Conservation (phyloP, 805 yeast genomes). For the Lachancea sp. region DNA sequence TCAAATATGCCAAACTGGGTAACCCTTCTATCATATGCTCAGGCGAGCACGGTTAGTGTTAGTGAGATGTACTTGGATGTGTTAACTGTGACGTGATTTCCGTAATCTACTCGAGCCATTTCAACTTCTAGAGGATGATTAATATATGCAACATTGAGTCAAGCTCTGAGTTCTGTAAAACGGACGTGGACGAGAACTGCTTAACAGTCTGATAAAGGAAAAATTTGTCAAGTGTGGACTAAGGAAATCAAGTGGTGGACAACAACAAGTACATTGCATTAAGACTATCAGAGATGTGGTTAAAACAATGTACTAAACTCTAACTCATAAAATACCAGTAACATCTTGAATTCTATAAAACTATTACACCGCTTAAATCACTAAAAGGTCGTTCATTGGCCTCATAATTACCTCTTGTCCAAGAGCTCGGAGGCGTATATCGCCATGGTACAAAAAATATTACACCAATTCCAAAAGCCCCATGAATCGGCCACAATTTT, state of each 20-base stretch:
- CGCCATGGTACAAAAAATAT: slow-evolving; percentile 72
- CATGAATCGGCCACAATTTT: slow-evolving; percentile 54
- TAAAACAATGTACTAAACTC: background rate
- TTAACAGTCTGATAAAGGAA: slow-evolving; percentile 24
- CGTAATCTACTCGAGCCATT: background rate
- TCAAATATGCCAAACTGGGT: slow-evolving; percentile 52
- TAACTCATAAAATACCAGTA: background rate
- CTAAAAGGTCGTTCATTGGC: background rate
- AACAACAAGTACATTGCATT: background rate
- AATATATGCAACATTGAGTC: slow-evolving; percentile 80
- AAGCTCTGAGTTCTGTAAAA: slow-evolving; percentile 65
- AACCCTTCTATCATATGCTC: slow-evolving; percentile 1
- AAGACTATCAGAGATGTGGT: slow-evolving; percentile 1
- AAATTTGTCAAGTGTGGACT: background rate
- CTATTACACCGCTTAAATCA: slow-evolving; percentile 3
- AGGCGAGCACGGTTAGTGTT: slow-evolving; percentile 8
- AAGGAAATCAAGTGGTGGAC: background rate
- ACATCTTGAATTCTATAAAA: slow-evolving; percentile 1
- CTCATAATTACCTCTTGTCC: slow-evolving; percentile 22
- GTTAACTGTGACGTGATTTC: no score
- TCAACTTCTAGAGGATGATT: slow-evolving; percentile 51
- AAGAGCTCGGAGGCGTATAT: slow-evolving; percentile 74
- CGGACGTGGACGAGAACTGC: slow-evolving; percentile 67
- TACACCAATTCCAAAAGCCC: slow-evolving; percentile 97
- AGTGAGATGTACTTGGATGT: slow-evolving; percentile 3